Percentiles rank a stretch among this genome's conserved stretches.
These are phyloP conservation scores for Blastobotrys arbuscula DNA, from an alignment of 1,139 yeast genomes.

Conservation along the genomic window DNA sequence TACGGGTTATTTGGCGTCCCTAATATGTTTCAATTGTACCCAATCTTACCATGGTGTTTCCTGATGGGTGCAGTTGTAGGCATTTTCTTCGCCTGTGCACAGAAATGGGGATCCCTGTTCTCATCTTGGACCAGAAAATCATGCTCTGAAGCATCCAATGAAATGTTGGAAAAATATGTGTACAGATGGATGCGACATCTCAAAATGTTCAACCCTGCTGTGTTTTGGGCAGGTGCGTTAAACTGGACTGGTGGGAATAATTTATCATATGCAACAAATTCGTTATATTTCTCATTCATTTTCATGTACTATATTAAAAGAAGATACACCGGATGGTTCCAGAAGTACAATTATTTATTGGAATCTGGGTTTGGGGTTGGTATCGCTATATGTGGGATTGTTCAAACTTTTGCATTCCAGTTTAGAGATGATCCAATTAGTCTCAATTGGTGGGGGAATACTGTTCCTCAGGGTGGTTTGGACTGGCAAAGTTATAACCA, in stretches of 20 bases:
- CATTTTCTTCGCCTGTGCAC: background rate
- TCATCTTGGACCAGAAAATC: background rate
- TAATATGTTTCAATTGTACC: constrained; percentile 47
- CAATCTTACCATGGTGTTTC: constrained; percentile 42
- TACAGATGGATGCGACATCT: background rate
- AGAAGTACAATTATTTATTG: constrained; percentile 55
- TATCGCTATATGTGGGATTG: constrained; percentile 48
- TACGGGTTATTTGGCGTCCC: constrained; percentile 66
- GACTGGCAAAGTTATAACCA: constrained; percentile 5
- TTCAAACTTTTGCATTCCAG: constrained; percentile 51
- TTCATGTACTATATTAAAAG: constrained; percentile 15
- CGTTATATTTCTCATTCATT: constrained; percentile 5
- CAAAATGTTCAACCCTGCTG: constrained; percentile 7
- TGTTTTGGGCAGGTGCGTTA: constrained; percentile 6
- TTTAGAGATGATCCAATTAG: constrained; percentile 31
- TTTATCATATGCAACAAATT: constrained; percentile 2
- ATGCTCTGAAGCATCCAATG: background rate
- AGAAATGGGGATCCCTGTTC: background rate
- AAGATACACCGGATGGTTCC: constrained; percentile 47
- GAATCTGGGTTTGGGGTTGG: constrained; percentile 54
- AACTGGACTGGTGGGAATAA: constrained; percentile 9
- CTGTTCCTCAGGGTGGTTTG: constrained; percentile 37
- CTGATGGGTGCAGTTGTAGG: constrained; percentile 34
- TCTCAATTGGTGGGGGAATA: constrained; percentile 56
- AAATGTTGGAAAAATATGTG: background rate